Evolutionary conservation across 306 rosid genomes (phyloP), one percentile per base, ranked within the genome.

Genomic region (Dryas drummondii): DNA sequence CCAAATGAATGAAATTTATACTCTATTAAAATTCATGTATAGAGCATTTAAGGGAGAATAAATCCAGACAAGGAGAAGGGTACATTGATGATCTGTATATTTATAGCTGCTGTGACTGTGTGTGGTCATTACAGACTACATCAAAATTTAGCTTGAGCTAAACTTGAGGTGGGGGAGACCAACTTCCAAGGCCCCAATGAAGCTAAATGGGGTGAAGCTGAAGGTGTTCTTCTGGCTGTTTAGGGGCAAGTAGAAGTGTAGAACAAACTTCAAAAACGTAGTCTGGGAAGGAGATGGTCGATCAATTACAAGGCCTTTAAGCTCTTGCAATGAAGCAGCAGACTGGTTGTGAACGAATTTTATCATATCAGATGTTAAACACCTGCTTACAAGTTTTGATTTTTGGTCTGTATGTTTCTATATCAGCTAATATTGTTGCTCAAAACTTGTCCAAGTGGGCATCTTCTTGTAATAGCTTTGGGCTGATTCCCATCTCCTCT

Each of bases 1-100:
- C 9, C 87, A 82, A 71, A 82, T 68, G 60, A 80, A 83, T 66
- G 87, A 90, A 74, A 88, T 86, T 60, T 86, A 83, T 71, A 52
- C 14, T 19, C 72, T 87, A 7, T 55, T 91, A 74, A 48, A 68
- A 82, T 45, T 45, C 73, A 53, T 88, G 84, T 80, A 65, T 15
- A 41, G 78, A 84, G 80, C 86, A 82, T 65, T 76, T 72, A 64
- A 87, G 80, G 73, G 92, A 68, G 70, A 70, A 68, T 51, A 87
- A 89, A 79, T 61, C 27, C 8, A 44, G 69, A 2, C 37, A 32
- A 64, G 51, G 14, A 4, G 2, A 14, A 32, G 37, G 7, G 13
- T 14, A 6, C 4, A 0, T 64, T 14, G 22, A 61, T 59, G 42
- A 59, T 62, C 15, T 6, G 37, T 32, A 32, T 32, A 32, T 32